Evolutionary conservation across 2,329 filamentous ascomycete species (phyloP).

Genomic region (Sclerotinia nivalis): DNA sequence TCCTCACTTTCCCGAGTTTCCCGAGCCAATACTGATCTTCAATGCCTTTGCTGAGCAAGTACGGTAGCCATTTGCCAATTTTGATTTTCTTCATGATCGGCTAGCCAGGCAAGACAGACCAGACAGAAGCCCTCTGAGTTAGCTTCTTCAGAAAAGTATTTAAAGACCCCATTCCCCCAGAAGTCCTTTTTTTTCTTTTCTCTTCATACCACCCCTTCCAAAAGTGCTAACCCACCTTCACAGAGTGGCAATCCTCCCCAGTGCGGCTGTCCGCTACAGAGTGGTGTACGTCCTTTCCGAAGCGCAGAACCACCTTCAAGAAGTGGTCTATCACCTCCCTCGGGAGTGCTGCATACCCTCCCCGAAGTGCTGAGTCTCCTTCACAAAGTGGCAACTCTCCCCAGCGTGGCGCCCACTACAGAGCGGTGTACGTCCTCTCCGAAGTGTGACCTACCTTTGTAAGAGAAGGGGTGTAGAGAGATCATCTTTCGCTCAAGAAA

Average conservation of each 20-base stretch:
- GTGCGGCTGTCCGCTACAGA: neutral
- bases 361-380: neutral
- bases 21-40: neutral
- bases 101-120: too few relatives aligned
- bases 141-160: neutral
- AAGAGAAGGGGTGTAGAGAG: neutral
- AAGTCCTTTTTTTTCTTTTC: neutral
- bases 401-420: neutral
- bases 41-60: too few relatives aligned
- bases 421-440: neutral
- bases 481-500: conserved; percentile 1
- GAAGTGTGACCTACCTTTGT: neutral
- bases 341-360: neutral
- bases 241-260: neutral
- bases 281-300: neutral
- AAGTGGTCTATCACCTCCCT: neutral
- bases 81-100: too few relatives aligned
- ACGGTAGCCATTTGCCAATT: too few relatives aligned
- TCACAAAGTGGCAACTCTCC: neutral
- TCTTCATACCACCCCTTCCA: neutral
- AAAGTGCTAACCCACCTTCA: too few relatives aligned
- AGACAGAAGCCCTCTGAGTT: neutral
- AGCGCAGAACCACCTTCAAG: neutral
- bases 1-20: neutral
- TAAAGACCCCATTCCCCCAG: neutral